Conservation (phyloP, 352 stramenopile species). For the Hyaloperonospora brassicae region DNA sequence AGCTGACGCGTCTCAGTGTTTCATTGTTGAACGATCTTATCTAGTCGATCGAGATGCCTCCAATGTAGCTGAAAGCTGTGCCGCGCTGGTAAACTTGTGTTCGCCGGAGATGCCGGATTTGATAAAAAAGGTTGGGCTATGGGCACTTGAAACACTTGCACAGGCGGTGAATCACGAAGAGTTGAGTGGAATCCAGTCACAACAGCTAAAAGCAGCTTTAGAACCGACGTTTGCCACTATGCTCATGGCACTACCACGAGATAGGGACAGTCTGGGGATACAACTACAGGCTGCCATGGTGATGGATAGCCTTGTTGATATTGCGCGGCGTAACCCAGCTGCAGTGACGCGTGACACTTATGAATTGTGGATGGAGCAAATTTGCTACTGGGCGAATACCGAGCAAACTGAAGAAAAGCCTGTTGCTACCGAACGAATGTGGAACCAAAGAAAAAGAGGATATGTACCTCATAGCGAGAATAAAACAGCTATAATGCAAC, state of each 20-base stretch:
- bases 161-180: constrained; percentile 22
- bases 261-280: constrained; percentile 15
- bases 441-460: constrained; percentile 11
- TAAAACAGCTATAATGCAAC: constrained; percentile 1
- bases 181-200: constrained; percentile 7
- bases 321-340: constrained; percentile 31
- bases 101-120: constrained; percentile 47
- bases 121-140: constrained; percentile 43
- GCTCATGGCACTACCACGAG: constrained; percentile 36
- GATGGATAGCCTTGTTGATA: constrained; percentile 38
- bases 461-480: constrained; percentile 5
- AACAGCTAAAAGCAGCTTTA: constrained; percentile 32
- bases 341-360: constrained; percentile 35
- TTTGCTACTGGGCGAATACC: constrained; percentile 34
- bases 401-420: constrained; percentile 3
- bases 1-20: constrained; percentile 14
- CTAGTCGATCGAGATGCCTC: constrained; percentile 12
- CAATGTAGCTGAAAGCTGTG: constrained; percentile 12
- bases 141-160: constrained; percentile 30
- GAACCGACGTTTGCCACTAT: constrained; percentile 28
- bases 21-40: constrained; percentile 13
- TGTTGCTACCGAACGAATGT: constrained; percentile 10
- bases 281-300: constrained; percentile 42
- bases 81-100: constrained; percentile 36
- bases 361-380: constrained; percentile 56